Evolutionary conservation across 768 basidiomycete species (phyloP), one percentile per base, ranked within the genome.

Genomic region (Pulveroboletus sp.): DNA sequence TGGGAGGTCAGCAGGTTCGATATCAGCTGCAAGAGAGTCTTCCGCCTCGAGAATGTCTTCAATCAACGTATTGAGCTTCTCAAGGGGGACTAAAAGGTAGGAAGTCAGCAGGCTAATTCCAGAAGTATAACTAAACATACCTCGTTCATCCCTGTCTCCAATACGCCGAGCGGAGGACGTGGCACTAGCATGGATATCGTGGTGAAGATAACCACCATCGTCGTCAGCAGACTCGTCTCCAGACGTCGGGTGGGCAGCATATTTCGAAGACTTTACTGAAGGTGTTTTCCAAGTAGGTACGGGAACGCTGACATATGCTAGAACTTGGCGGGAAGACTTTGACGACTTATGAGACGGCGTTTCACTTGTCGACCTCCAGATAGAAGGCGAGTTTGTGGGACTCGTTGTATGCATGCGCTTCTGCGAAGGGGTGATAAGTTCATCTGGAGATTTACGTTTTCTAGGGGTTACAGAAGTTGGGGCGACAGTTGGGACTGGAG

Each of bases 21-120:
- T 65, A 43, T 86, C 84, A 0, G 80, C 70, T 3, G 84, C 76
- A 14, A 91, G 70, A 0, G 76, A 65, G 61, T 93, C 93, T 57
- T 89, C 84, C 0, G 87, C 83, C 54, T 88, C 85, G 49, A 95
- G 88, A 14, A 96, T 77, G 47, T 95, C 92, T 55, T 93, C 89
- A 1, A 95, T 71, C 15, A 91, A 69, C 3, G 82, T 80, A 0
- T 72, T 74, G 9, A 98, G 74, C 64, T 89, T 94, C 60, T 93
- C 86, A 5, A 88, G 66, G 0, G 87, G 85, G 2, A 69, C 86
- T 85, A 26, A 50, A 39, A 18, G 44, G 18, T 7, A 35, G 5
- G 14, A 36, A 32, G 51, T 56, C 48, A 46, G 45, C 21, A 45
- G n/a, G 1, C 8, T 3, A 24, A 18, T 28, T 3, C 18, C 14